These are phyloP conservation scores for Psidium guajava DNA, from an alignment of 345 rosid genomes.

Conservation along the genomic window DNA sequence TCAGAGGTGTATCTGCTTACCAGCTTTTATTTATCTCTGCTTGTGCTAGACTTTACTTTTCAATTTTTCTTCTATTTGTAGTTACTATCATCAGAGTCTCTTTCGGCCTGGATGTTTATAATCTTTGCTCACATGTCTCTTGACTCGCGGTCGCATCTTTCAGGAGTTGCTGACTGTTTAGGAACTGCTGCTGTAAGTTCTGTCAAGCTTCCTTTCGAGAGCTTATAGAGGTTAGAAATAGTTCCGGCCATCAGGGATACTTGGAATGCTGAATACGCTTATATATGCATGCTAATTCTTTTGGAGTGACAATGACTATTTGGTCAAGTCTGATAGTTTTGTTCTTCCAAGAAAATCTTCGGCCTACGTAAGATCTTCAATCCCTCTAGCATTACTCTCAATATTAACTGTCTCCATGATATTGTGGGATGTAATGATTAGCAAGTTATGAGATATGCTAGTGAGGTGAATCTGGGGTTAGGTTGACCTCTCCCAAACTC, in stretches of 20 bases:
- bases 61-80: not conserved
- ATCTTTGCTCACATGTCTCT: not conserved
- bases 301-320: not conserved
- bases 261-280: not conserved
- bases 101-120: not conserved
- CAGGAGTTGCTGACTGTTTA: constrained; percentile 11
- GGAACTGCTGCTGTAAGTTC: not conserved
- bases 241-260: not conserved
- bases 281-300: not conserved
- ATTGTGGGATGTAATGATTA: not conserved
- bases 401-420: not conserved
- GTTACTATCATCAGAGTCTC: not conserved
- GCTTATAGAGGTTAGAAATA: not conserved
- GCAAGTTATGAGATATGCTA: not conserved
- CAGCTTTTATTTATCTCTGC: not conserved
- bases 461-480: not conserved
- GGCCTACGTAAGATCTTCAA: not conserved
- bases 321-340: not conserved
- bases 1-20: not conserved
- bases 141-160: not conserved
- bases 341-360: not conserved
- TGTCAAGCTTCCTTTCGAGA: not conserved
- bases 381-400: not conserved
- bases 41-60: not conserved
- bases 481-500: not conserved